Evolutionary conservation across 2,329 filamentous ascomycete species (phyloP), one percentile per base, ranked within the genome.

Genomic region (Hymenoscyphus fructigenus): DNA sequence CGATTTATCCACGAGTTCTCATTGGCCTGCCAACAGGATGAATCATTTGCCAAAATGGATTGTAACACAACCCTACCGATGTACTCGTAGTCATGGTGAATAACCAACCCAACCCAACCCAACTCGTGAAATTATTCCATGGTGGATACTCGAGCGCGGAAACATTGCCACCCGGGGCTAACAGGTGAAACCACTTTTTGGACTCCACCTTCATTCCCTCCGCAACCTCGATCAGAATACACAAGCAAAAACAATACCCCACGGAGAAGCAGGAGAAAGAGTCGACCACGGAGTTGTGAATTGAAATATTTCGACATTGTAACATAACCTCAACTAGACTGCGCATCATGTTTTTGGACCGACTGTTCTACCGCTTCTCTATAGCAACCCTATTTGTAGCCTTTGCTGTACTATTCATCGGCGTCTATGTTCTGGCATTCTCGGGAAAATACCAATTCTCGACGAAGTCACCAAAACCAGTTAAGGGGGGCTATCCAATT

Each of bases 401-500:
- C 10, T 15, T 28, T 17, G 29, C 47, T 1, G n/a, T 41, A 3
- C 28, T 61, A 1, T 17, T 9, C 15, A 23, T 61, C 23, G 59
- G 59, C 23, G 4, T 61, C 28, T 61, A 61, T 17, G 28, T 55
- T 12, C 26, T 56, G 7, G 15, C 23, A 20, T 55, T 61, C 20
- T 38, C 59, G 12, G 59, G 59, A 15, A 34, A 36, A 23, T 61
- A 61, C 17, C 26, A 61, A 61, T 61, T 61, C 57, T 36, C 61
- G 15, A 32, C 29, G 5, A 70, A 70, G 9, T 71, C 75, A 5
- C 75, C 75, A 2, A 67, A 57, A 15, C 62, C 70, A n/a, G 36
- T 74, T 23, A 67, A 68, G 9, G 64, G 60, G 59, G 65, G 69
- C 7, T 78, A 71, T 69, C 82, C 83, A 0, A 66, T 84, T 9